These are phyloP conservation scores for Fabrea salina DNA, from an alignment of 169 alveolate genomes.

Conservation along the genomic window DNA sequence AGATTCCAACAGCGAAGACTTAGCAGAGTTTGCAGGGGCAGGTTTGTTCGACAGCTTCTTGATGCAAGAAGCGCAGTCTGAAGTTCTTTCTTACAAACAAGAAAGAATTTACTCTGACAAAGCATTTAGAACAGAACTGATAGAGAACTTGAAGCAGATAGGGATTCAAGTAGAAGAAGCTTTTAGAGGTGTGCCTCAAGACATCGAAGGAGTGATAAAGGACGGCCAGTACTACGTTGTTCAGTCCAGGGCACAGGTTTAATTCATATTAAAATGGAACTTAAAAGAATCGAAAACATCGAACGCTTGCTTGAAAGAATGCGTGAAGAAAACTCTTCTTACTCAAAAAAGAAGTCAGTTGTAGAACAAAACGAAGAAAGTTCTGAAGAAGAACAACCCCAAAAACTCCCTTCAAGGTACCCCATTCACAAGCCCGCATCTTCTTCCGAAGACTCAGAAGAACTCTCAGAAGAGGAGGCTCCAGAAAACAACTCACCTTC, in stretches of 20 bases:
- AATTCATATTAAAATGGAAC: not conserved
- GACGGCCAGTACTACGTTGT: conserved; percentile 64
- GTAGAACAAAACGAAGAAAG: not conserved
- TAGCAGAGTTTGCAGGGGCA: conserved; percentile 93
- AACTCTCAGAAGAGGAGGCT: not conserved
- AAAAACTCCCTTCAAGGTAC: not conserved
- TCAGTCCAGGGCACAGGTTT: conserved; percentile 73
- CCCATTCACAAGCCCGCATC: not conserved
- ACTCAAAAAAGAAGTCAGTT: not conserved
- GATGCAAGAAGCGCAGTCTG: conserved; percentile 38
- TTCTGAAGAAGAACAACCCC: not conserved
- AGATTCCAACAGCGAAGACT: conserved; percentile 91
- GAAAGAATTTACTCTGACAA: conserved; percentile 57
- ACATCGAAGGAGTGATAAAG: conserved; percentile 71
- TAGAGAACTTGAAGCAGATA: conserved; percentile 46
- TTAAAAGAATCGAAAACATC: conserved; percentile 15
- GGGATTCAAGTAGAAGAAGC: conserved; percentile 63
- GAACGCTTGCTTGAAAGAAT: conserved; percentile 19
- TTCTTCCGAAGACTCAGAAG: not conserved
- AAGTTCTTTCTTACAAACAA: conserved; percentile 42
- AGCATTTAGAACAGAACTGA: conserved; percentile 48
- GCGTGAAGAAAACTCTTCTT: not conserved
- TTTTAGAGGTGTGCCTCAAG: conserved; percentile 64
- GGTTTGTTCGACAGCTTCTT: conserved; percentile 90
- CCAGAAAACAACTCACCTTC: too few relatives aligned